A percentile compares a stretch with the other conserved stretches of the same genome.
Conservation (phyloP, 2,329 filamentous ascomycete genomes). For the Dactylellina parvicollis region DNA sequence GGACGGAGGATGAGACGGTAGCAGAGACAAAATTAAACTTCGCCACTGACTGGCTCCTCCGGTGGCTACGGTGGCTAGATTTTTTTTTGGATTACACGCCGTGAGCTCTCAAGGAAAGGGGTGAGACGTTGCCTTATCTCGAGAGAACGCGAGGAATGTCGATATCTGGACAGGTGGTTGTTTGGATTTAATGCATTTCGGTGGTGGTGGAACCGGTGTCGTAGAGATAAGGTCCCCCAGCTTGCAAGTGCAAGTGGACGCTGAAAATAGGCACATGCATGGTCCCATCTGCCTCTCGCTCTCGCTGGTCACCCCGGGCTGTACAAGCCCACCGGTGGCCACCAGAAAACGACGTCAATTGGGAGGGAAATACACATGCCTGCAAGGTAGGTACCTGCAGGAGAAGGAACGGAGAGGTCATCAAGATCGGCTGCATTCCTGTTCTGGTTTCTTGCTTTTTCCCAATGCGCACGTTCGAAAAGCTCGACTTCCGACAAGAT, state of each 20-base stretch:
- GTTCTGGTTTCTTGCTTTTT: slow-evolving; percentile 17
- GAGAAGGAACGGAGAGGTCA: not conserved
- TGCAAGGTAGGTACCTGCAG: slow-evolving; percentile 48
- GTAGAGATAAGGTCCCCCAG: slow-evolving; percentile 34
- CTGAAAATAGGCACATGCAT: slow-evolving; percentile 38
- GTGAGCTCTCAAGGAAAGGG: not conserved
- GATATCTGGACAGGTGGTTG: slow-evolving; percentile 2
- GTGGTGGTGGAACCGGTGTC: not conserved
- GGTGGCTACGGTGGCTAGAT: slow-evolving; percentile 36
- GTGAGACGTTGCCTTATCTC: not conserved
- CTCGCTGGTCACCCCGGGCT: not conserved
- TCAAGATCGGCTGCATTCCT: slow-evolving; percentile 38
- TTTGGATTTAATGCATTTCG: not conserved
- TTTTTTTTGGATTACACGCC: not conserved
- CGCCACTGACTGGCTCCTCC: not conserved
- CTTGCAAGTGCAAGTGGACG: not conserved
- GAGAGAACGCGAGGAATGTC: slow-evolving; percentile 10
- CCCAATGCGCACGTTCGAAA: not conserved
- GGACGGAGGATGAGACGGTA: slow-evolving; percentile 3
- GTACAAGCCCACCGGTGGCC: not conserved
- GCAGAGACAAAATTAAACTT: not conserved
- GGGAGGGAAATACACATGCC: not conserved
- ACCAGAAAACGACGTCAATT: slow-evolving; percentile 9
- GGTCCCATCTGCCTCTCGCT: not conserved
- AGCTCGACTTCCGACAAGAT: not conserved